Evolutionary conservation across 2,329 filamentous ascomycete species (phyloP).

Genomic region (Xylaria sp.): DNA sequence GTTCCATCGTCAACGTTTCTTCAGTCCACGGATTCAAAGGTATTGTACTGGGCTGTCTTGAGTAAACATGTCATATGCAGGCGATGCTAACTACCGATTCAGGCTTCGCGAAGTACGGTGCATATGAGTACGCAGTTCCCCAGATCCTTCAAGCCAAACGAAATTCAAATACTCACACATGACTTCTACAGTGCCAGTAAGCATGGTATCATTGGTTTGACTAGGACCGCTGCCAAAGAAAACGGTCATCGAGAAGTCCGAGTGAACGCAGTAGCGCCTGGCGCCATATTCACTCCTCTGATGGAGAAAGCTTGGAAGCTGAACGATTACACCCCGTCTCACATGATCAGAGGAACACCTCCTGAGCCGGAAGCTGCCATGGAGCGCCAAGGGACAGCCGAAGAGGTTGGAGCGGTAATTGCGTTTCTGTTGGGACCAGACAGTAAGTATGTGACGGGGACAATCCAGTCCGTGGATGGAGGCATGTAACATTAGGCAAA

Average conservation of each 20-base stretch:
- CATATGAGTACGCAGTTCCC: conserved; percentile 41
- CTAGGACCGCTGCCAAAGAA: conserved; percentile 45
- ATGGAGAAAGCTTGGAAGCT: conserved; percentile 52
- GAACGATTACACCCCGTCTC: conserved; percentile 42
- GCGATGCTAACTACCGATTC: conserved; percentile 26
- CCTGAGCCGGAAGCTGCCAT: conserved; percentile 49
- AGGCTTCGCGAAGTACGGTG: conserved; percentile 49
- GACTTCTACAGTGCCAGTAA: conserved; percentile 27
- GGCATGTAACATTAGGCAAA: conserved; percentile 38
- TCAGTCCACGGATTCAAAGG: conserved; percentile 58
- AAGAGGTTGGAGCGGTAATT: conserved; percentile 54
- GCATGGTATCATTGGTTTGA: conserved; percentile 44
- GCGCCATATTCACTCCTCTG: conserved; percentile 56
- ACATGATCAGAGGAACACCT: conserved; percentile 39
- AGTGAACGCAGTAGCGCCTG: conserved; percentile 55
- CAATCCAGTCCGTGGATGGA: conserved; percentile 54
- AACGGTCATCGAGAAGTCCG: conserved; percentile 51
- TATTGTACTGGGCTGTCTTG: conserved; percentile 38
- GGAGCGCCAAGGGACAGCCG: conserved; percentile 51
- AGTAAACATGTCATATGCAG: conserved; percentile 30
- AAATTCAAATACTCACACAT: conserved; percentile 20
- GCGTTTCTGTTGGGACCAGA: conserved; percentile 55
- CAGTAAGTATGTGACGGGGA: conserved; percentile 53
- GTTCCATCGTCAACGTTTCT: conserved; percentile 64
- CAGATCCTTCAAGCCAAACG: not conserved